Base-by-base conservation (phyloP, 345 rosid species). In the Rhodomyrtus tomentosa region DNA sequence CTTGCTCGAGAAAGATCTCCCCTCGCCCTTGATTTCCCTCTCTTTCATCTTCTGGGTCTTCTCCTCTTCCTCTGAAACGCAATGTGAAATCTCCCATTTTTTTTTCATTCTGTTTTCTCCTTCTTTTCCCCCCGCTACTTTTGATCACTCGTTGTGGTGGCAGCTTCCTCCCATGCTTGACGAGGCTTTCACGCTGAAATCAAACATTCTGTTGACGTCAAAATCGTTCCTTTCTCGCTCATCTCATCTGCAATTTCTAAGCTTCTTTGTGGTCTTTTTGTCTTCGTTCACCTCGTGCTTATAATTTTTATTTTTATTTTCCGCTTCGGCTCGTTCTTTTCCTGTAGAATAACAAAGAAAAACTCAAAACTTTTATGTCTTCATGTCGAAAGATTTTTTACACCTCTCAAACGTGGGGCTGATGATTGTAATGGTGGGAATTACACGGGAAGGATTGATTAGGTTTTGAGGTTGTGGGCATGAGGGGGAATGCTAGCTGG, bases 401-500 rank as follows among this genome's bases (percentile, higher is more conserved):
- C 55, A 89, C 88, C 91, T 81, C 51, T 59, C 85, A 52, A 90
- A 89, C 91, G 91, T 90, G 92, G 85, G 90, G 24, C 76, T 68
- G 76, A 68, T 68, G 86, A 85, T 85, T 90, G 90, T 90, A 90
- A 87, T 87, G 51, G 48, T 87, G 51, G 48, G 76, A 82, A 82
- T 73, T 84, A 50, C 83, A 80, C 85, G 87, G 85, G 82, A 81
- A 87, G 86, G 88, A 85, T 88, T 88, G 88, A 82, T 91, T 90
- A 90, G 91, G 92, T 92, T 91, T 91, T 76, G 76, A 50, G 92
- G 80, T 89, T 89, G 84, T 88, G 89, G 85, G 89, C 94, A 88
- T 92, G 86, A 84, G 86, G 85, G 84, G 84, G 88, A 87, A 85
- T 89, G 95, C 92, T 93, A 95, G 99, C 98, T 96, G 99, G 93